Evolutionary conservation across 2,329 filamentous ascomycete genomes (phyloP).

Genomic region (Ophiostoma perfectum): DNA sequence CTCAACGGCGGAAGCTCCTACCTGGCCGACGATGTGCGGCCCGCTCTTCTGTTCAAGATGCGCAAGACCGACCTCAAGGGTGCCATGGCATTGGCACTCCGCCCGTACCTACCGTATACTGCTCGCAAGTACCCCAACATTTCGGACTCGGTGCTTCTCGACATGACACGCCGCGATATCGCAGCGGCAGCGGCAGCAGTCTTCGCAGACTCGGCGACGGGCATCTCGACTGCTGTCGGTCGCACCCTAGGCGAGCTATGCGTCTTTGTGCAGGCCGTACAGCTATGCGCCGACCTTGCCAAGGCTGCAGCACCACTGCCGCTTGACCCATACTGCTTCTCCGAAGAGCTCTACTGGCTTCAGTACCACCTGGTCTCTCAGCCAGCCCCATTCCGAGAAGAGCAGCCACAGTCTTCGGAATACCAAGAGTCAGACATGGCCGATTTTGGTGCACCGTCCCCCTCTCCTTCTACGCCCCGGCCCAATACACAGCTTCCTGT

Average conservation of each 20-base stretch:
- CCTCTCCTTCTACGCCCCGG: background rate
- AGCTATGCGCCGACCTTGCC: constrained; percentile 26
- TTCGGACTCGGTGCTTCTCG: constrained; percentile 28
- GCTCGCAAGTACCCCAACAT: constrained; percentile 27
- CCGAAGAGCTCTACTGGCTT: constrained; percentile 33
- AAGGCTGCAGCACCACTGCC: constrained; percentile 19
- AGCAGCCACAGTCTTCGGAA: constrained; percentile 13
- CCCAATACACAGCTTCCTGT: constrained; percentile 23
- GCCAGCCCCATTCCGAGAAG: constrained; percentile 30
- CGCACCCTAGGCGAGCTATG: constrained; percentile 30
- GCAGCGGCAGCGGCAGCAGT: constrained; percentile 25
- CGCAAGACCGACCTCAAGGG: constrained; percentile 36
- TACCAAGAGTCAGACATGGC: background rate
- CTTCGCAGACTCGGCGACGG: constrained; percentile 27
- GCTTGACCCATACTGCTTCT: constrained; percentile 33
- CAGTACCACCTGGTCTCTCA: constrained; percentile 30
- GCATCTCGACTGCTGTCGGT: constrained; percentile 28
- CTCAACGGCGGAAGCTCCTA: constrained; percentile 28
- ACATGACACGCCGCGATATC: constrained; percentile 23
- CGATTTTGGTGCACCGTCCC: background rate
- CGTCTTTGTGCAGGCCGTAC: constrained; percentile 30
- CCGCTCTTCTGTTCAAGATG: constrained; percentile 25
- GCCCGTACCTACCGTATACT: constrained; percentile 33
- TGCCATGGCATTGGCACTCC: constrained; percentile 31
- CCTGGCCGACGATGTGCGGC: constrained; percentile 21